Evolutionary conservation across 176 grass and related monocot genomes (phyloP).

Genomic region (Paspalum vaginatum): DNA sequence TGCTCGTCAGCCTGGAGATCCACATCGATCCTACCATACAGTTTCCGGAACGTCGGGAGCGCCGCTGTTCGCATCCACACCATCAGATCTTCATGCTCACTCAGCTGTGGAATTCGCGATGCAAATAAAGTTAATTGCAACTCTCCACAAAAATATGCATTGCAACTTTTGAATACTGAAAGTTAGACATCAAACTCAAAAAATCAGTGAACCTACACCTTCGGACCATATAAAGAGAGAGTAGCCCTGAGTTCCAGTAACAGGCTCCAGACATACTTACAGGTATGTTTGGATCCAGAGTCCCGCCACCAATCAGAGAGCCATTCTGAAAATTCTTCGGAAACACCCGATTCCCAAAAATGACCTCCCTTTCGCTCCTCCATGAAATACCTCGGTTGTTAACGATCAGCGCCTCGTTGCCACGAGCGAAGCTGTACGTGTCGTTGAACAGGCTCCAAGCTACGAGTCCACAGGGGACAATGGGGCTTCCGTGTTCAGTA

Average conservation of each 20-base stretch:
- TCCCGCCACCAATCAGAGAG: slow-evolving; percentile 52
- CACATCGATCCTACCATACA: slow-evolving; percentile 65
- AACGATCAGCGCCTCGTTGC: slow-evolving; percentile 43
- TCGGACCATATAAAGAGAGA: neutral
- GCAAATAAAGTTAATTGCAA: neutral
- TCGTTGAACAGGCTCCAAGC: slow-evolving; percentile 91
- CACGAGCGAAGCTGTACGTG: slow-evolving; percentile 57
- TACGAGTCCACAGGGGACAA: slow-evolving; percentile 67
- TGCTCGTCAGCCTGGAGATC: slow-evolving; percentile 53
- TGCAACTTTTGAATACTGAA: neutral
- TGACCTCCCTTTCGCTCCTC: slow-evolving; percentile 58
- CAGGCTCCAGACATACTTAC: slow-evolving; percentile 29
- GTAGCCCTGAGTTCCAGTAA: neutral
- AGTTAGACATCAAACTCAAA: neutral
- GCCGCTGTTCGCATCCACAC: slow-evolving; percentile 81
- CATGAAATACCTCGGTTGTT: slow-evolving; percentile 64
- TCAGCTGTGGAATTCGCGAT: slow-evolving; percentile 47
- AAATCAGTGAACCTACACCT: neutral
- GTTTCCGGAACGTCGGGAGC: slow-evolving; percentile 72
- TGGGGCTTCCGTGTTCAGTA: slow-evolving; percentile 32
- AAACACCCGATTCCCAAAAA: slow-evolving; percentile 64
- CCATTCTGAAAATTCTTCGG: slow-evolving; percentile 72
- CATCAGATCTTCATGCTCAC: slow-evolving; percentile 66
- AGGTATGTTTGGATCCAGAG: slow-evolving; percentile 51
- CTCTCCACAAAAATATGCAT: neutral